Conservation (phyloP, 768 basidiomycete genomes). For the Lentinus tigrinus region DNA sequence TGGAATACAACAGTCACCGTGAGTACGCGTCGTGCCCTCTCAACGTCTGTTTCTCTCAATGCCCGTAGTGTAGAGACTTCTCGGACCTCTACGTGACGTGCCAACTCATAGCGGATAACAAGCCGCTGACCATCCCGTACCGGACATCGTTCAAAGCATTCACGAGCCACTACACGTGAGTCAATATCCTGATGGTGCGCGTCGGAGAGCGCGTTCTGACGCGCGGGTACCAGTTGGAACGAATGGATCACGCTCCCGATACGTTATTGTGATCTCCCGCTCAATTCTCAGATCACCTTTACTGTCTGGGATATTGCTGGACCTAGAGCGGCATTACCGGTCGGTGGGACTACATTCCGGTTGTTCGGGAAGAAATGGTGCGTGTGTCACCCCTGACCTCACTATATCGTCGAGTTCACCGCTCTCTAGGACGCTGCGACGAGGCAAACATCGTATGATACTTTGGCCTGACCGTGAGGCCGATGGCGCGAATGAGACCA, state of each 20-base stretch:
- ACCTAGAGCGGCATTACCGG: conserved; percentile 72
- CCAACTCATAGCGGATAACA: conserved; percentile 90
- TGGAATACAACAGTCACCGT: conserved; percentile 83
- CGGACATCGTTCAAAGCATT: conserved; percentile 92
- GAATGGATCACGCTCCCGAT: conserved; percentile 93
- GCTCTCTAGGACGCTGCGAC: conserved; percentile 68
- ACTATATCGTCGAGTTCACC: neutral
- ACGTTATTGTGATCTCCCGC: conserved; percentile 89
- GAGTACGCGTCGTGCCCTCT: conserved; percentile 26
- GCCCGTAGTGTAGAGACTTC: conserved; percentile 53
- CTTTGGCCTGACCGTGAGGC: conserved; percentile 85
- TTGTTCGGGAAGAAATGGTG: conserved; percentile 94
- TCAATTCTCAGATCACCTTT: conserved; percentile 85
- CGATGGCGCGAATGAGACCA: conserved; percentile 77
- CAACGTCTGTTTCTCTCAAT: conserved; percentile 18
- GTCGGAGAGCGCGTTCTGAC: neutral
- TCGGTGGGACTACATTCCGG: conserved; percentile 89
- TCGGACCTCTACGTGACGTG: conserved; percentile 94
- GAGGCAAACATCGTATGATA: conserved; percentile 87
- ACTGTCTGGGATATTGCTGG: conserved; percentile 96
- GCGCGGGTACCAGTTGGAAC: conserved; percentile 69
- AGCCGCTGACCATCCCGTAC: conserved; percentile 88
- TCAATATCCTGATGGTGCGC: neutral
- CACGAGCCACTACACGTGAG: conserved; percentile 76
- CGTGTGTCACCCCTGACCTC: conserved; percentile 16